phyloP scores from a whole-genome alignment of 805 yeast species.

The Wickerhamomyces tratensis region DNA sequence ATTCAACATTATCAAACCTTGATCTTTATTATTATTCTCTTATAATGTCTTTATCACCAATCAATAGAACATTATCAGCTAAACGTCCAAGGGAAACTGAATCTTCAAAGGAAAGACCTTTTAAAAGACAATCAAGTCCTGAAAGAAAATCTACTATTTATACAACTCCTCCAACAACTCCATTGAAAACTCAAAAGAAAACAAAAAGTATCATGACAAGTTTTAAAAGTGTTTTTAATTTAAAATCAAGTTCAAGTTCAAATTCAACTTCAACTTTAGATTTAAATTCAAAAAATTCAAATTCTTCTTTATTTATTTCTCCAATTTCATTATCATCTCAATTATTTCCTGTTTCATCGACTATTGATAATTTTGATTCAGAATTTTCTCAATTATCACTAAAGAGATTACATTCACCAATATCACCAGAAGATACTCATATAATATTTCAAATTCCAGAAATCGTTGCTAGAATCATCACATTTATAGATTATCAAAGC shows the following conservation, averaged over 20 bases:
- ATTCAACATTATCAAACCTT: not conserved
- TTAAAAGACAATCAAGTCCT: constrained; percentile 9
- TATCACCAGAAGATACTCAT: constrained; percentile 3
- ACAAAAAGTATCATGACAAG: constrained; percentile 12
- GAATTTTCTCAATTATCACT: not conserved
- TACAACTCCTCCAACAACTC: constrained; percentile 7
- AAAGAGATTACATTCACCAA: not conserved
- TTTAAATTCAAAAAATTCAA: not conserved
- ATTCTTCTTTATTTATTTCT: constrained; percentile 1
- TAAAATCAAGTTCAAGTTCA: not conserved
- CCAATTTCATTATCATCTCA: constrained; percentile 9
- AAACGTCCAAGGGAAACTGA: constrained; percentile 16
- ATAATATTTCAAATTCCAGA: constrained; percentile 68
- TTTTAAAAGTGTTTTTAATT: constrained; percentile 11
- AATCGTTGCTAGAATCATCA: constrained; percentile 50
- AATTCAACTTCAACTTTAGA: not conserved
- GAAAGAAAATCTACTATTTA: constrained; percentile 3
- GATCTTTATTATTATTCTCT: not conserved
- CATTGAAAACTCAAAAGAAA: not conserved
- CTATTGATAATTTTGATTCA: not conserved
- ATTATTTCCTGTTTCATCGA: not conserved
- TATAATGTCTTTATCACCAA: not conserved
- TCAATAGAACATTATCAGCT: constrained; percentile 1
- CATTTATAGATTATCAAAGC: constrained; percentile 47
- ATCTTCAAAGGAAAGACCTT: constrained; percentile 6